A percentile compares a stretch with the other conserved stretches of the same genome.
Evolutionary conservation across 23 red algal genomes (phyloP).

Genomic region (Rhodosorus marinus): DNA sequence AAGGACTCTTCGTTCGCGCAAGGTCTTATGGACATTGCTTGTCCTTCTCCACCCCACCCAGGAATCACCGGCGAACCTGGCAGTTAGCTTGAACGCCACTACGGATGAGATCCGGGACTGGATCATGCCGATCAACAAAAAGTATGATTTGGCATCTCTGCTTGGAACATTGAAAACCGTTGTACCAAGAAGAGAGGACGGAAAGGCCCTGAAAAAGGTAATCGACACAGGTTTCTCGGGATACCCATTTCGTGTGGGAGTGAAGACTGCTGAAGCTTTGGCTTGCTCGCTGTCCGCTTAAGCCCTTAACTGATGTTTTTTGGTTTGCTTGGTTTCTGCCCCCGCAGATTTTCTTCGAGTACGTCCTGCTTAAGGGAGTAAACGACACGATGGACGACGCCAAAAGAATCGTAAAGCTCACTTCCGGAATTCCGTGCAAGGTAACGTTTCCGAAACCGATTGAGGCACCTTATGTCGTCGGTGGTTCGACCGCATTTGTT

Average conservation of each 20-base stretch:
- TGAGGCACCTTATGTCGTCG: no score
- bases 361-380: constrained; percentile 70
- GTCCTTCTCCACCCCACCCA: no score
- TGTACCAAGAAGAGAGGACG: constrained; percentile 21
- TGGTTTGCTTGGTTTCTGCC: constrained; percentile 2
- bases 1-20: no score
- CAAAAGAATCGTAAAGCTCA: constrained; percentile 42
- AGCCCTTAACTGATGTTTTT: not conserved
- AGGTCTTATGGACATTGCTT: no score
- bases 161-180: constrained; percentile 53
- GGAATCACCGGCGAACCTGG: constrained; percentile 57
- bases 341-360: constrained; percentile 83
- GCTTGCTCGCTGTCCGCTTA: no score
- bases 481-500: no score
- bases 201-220: no score
- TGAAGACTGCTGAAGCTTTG: no score
- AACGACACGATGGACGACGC: constrained; percentile 85
- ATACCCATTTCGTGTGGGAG: no score
- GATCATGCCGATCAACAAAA: constrained; percentile 98
- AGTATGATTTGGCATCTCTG: constrained; percentile 59
- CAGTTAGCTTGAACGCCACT: constrained; percentile 79
- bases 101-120: constrained; percentile 65
- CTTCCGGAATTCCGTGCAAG: constrained; percentile 73
- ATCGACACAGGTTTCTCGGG: no score
- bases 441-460: no score